A percentile compares a stretch with the other conserved stretches of the same genome.
These are phyloP conservation scores for Teunomyces tritomae DNA, from an alignment of 805 yeast species.

Conservation along the genomic window DNA sequence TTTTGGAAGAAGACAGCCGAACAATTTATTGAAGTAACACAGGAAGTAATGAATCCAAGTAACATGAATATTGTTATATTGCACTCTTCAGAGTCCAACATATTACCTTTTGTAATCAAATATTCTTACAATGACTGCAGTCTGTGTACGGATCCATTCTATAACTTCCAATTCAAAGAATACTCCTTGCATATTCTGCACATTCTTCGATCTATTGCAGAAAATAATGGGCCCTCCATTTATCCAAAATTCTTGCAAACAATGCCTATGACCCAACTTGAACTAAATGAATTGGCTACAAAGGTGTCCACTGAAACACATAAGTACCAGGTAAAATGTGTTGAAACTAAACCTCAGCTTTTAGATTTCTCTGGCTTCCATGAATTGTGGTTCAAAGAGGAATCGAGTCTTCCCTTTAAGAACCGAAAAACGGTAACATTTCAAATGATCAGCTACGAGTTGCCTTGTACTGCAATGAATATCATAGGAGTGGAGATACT, in stretches of 20 bases:
- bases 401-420: conserved; percentile 20
- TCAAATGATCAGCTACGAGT: conserved; percentile 35
- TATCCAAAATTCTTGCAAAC: conserved; percentile 32
- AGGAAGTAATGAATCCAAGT: conserved; percentile 16
- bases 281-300: conserved; percentile 19
- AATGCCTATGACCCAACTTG: conserved; percentile 27
- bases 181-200: conserved; percentile 4
- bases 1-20: conserved; percentile 46
- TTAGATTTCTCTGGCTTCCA: conserved; percentile 28
- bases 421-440: conserved; percentile 43
- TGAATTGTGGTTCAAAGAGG: conserved; percentile 55
- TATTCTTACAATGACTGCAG: not conserved
- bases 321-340: conserved; percentile 23
- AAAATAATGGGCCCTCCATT: conserved; percentile 8
- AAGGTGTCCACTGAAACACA: not conserved
- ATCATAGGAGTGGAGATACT: conserved; percentile 55
- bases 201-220: not conserved
- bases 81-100: conserved; percentile 18
- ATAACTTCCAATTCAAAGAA: conserved; percentile 41
- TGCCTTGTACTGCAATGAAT: conserved; percentile 32
- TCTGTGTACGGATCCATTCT: conserved; percentile 36
- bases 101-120: not conserved
- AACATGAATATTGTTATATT: conserved; percentile 36
- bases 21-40: conserved; percentile 32
- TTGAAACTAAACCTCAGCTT: conserved; percentile 31